Evolutionary conservation across 768 basidiomycete species (phyloP), one percentile per base, ranked within the genome.

Genomic region (Panellus pusillus): DNA sequence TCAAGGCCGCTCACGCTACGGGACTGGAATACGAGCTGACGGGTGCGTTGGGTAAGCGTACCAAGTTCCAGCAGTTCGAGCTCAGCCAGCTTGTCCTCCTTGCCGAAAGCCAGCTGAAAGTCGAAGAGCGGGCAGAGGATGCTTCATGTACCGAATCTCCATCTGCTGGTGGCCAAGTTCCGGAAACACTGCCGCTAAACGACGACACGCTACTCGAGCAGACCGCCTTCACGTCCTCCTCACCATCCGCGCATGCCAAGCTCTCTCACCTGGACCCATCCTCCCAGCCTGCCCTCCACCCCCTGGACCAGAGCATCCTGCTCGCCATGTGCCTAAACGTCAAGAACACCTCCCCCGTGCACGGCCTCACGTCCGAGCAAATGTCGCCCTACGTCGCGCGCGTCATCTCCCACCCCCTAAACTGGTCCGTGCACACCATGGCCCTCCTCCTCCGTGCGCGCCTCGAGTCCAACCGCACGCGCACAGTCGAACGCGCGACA

Each of bases 351-450:
- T 91, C 92, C 2, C 95, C 95, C 15, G 74, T 79, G 42, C 91
- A 96, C 70, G 96, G 94, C 12, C 80, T 99, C 48, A 97, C 95
- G 27, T 78, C 80, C 46, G 91, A 92, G 63, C 94, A 98, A 66
- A 95, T 98, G 89, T 68, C 84, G 2, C 90, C 97, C 12, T 98
- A 96, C 77, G 83, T 98, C 52, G 70, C 86, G 12, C 89, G 96
- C 35, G 92, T 98, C 35, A 82, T 98, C 60, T 76, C 86, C 1
- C 92, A 98, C 66, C 93, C 94, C 2, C 75, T 78, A 50, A 98
- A 98, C 69, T 99, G 97, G 97, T 89, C 93, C 6, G 78, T 98
- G 28, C 93, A 98, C 72, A 96, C 95, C 35, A 96, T 95, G 84
- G 95, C 93, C 27, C 84, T 98, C 47, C 81, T 99, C 45, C 83